These are phyloP conservation scores for Candida sanyaensis DNA, from an alignment of 1,139 yeast species.

Conservation along the genomic window DNA sequence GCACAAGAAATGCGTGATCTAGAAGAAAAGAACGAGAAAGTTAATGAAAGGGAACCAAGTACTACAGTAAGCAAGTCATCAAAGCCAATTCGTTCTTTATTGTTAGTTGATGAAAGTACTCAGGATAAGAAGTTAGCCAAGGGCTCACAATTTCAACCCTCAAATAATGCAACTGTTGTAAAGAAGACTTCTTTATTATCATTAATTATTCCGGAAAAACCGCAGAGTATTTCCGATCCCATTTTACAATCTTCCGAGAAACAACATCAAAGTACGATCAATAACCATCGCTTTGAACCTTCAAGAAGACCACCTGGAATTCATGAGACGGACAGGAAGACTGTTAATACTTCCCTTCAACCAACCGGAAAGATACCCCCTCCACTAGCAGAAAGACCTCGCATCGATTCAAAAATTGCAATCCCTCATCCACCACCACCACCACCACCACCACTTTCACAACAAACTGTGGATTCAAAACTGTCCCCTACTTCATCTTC, in stretches of 20 bases:
- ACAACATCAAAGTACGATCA: neutral
- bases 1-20: neutral
- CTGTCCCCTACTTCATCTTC: neutral
- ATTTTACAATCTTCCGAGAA: slow-evolving; percentile 3
- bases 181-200: slow-evolving; percentile 5
- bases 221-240: neutral
- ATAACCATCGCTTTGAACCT: slow-evolving; percentile 4
- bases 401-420: neutral
- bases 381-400: neutral
- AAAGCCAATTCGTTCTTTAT: slow-evolving; percentile 3
- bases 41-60: neutral
- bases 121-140: neutral
- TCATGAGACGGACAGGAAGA: neutral
- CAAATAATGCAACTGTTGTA: neutral
- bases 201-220: neutral
- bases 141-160: slow-evolving; percentile 1
- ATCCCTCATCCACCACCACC: neutral
- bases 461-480: neutral
- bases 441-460: neutral
- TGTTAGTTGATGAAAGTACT: slow-evolving; percentile 2
- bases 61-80: neutral
- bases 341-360: slow-evolving; percentile 3
- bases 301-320: slow-evolving; percentile 2
- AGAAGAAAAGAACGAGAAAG: neutral
- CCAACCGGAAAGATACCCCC: neutral